Conservation (phyloP, 2,329 filamentous ascomycete species). For the Calonectria hongkongensis region DNA sequence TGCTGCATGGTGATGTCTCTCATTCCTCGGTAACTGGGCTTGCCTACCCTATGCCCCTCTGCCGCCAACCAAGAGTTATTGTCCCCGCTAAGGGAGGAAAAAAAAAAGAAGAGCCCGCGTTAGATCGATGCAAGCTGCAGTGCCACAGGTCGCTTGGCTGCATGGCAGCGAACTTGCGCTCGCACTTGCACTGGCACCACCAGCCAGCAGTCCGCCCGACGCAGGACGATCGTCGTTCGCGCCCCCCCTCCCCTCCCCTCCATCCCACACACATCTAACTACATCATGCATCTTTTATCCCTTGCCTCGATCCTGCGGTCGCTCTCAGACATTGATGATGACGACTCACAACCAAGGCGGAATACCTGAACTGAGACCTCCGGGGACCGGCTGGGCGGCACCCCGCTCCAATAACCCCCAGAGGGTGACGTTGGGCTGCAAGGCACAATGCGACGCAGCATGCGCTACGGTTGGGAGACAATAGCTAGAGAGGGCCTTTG, state of each 20-base stretch:
- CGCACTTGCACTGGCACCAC: slow-evolving; percentile 3
- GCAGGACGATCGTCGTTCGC: slow-evolving; percentile 24
- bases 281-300: slow-evolving; percentile 5
- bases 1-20: background rate
- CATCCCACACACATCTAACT: slow-evolving; percentile 14
- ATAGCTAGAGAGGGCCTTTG: background rate
- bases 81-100: background rate
- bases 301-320: slow-evolving; percentile 34
- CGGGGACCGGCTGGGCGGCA: slow-evolving; percentile 6
- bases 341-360: background rate
- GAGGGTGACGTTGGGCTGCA: slow-evolving; percentile 30
- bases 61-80: background rate
- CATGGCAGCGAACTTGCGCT: slow-evolving; percentile 7
- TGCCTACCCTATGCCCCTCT: slow-evolving; percentile 3
- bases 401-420: slow-evolving; percentile 8
- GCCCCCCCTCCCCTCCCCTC: background rate
- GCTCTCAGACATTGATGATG: slow-evolving; percentile 24
- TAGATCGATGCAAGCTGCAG: slow-evolving; percentile 1
- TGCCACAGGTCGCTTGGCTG: slow-evolving; percentile 19
- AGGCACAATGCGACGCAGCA: slow-evolving; percentile 32
- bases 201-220: slow-evolving; percentile 2
- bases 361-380: slow-evolving; percentile 14
- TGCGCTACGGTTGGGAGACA: slow-evolving; percentile 6
- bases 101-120: background rate
- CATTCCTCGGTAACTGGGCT: background rate